Evolutionary conservation across 1,139 yeast species (phyloP), one percentile per base, ranked within the genome.

Genomic region (Pichia sp.): DNA sequence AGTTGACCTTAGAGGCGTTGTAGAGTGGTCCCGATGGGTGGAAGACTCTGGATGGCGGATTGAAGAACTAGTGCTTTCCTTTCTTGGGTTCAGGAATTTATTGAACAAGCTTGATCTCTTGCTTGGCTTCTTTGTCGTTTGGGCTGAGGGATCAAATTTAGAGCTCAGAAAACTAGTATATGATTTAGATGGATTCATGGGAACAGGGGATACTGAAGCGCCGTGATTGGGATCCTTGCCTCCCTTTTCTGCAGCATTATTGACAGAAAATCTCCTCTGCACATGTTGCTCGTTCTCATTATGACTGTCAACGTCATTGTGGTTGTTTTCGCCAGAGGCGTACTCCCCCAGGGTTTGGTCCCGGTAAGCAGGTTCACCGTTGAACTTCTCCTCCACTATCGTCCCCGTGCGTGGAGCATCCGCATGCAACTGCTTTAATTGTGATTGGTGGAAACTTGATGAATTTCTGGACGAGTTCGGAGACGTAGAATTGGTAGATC

Each of bases 41-140:
- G 50, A 36, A 11, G 31, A 13, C 19, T 49, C 50, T 1, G 47
- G 8, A 10, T 29, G n/a, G 11, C 43, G 31, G 15, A 13, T 11
- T 7, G 54, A 49, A 15, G 13, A 36, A 8, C 64, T 55, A 36
- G 62, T 66, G 43, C 64, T 60, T 16, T 63, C 69, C 43, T 67
- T 59, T 54, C 69, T 59, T 11, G 64, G 58, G 3, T 68, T 65
- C 6, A 67, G 54, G 8, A 67, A 46, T 50, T 59, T 62, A 46
- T 56, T 62, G 31, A 65, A 54, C 10, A 66, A 43, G 26, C 62
- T 57, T 3, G 67, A 53, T 19, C 68, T 57, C 50, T 62, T 59
- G 48, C 63, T 57, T 11, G 54, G 40, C 47, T 60, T 62, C 34
- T 57, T 60, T 1, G 61, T 44, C 4, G 54, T 40, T n/a, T 45